A percentile compares a stretch with the other conserved stretches of the same genome.
Conservation (phyloP, 129 eudicot species). For the Scalesia atractyloides region DNA sequence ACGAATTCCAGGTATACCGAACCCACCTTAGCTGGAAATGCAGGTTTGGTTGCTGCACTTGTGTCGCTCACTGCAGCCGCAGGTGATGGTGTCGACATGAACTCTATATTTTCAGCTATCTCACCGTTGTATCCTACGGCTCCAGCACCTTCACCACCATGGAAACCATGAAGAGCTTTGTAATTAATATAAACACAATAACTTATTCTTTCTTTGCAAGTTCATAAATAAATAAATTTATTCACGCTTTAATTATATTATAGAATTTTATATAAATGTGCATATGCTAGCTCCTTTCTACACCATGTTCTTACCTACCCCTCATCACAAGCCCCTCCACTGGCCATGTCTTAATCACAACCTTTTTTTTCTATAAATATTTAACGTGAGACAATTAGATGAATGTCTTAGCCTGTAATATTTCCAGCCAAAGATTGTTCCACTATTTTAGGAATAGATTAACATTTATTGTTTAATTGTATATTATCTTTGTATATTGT, state of each 20-base stretch:
- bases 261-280: neutral
- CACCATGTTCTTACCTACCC: too few relatives aligned
- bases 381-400: too few relatives aligned
- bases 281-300: too few relatives aligned
- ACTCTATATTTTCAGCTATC: slow-evolving; percentile 67
- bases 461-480: too few relatives aligned
- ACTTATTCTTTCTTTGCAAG: neutral
- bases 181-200: neutral
- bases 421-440: too few relatives aligned
- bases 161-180: slow-evolving; percentile 56
- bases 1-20: slow-evolving; percentile 56
- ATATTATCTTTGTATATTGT: too few relatives aligned
- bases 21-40: slow-evolving; percentile 85
- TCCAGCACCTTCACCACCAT: slow-evolving; percentile 88
- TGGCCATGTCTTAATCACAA: too few relatives aligned
- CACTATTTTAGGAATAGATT: too few relatives aligned
- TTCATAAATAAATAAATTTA: neutral
- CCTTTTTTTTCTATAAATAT: too few relatives aligned
- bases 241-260: too few relatives aligned
- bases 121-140: slow-evolving; percentile 56
- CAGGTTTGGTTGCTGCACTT: slow-evolving; percentile 81
- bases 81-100: slow-evolving; percentile 58
- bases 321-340: too few relatives aligned
- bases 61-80: slow-evolving; percentile 62
- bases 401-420: too few relatives aligned